Evolutionary conservation across 2,329 filamentous ascomycete genomes (phyloP).

Genomic region (Apiospora marii): DNA sequence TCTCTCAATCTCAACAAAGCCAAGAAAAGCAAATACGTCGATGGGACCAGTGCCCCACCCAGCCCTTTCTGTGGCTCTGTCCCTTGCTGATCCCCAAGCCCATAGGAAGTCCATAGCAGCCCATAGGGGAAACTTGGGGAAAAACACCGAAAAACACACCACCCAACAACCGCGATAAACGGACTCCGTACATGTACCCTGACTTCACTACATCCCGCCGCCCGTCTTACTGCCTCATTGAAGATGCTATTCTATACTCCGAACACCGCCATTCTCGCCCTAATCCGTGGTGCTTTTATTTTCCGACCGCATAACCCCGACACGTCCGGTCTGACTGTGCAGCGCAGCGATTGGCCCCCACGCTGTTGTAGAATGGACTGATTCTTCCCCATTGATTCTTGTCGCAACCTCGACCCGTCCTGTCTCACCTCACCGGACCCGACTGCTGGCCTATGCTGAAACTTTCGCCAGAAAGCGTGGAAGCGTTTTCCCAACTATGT

Average conservation of each 20-base stretch:
- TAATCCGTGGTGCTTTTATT: neutral
- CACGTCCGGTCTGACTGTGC: neutral
- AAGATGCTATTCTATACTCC: neutral
- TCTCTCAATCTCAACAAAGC: conserved; percentile 20
- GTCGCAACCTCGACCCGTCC: neutral
- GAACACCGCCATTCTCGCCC: neutral
- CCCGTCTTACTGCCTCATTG: neutral
- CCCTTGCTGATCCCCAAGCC: conserved; percentile 5
- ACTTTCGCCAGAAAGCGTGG: neutral
- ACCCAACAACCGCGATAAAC: conserved; percentile 13
- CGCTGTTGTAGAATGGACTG: neutral
- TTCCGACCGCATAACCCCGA: neutral
- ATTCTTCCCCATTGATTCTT: neutral
- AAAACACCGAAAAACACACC: neutral
- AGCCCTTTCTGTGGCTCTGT: neutral
- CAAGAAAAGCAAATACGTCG: conserved; percentile 13
- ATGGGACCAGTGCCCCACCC: neutral
- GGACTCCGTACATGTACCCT: conserved; percentile 9
- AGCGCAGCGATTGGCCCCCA: neutral
- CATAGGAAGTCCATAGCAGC: neutral
- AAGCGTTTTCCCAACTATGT: neutral
- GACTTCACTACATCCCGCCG: neutral
- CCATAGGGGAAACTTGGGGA: conserved; percentile 3
- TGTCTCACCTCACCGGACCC: neutral
- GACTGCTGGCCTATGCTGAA: neutral